A percentile compares a stretch with the other conserved stretches of the same genome.
These are phyloP conservation scores for Hanseniaspora jakobsenii DNA, from an alignment of 805 yeast species.

Conservation along the genomic window DNA sequence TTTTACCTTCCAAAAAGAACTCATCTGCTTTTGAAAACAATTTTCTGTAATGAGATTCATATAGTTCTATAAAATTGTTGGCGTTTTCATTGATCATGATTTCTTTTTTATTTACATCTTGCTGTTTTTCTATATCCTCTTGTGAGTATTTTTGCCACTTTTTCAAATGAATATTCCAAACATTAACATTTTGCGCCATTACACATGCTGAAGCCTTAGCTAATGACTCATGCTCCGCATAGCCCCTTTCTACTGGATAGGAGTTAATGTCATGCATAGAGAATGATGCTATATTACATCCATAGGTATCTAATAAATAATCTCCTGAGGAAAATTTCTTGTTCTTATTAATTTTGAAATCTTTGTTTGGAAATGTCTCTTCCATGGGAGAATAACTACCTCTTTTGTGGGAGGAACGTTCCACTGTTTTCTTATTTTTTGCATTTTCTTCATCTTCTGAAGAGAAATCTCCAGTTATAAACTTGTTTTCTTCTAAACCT, in stretches of 20 bases:
- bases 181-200: constrained; percentile 59
- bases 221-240: constrained; percentile 57
- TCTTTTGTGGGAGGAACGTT: too few species aligned
- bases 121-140: constrained; percentile 2
- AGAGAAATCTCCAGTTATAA: constrained; percentile 28
- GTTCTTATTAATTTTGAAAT: constrained; percentile 20
- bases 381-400: constrained; percentile 21
- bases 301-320: constrained; percentile 32
- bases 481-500: constrained; percentile 42
- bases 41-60: constrained; percentile 47
- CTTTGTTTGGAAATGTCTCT: constrained; percentile 21
- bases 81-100: neutral
- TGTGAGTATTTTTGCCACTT: constrained; percentile 32
- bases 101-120: neutral
- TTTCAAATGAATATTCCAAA: constrained; percentile 76
- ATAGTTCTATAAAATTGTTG: constrained; percentile 40
- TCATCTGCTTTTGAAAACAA: constrained; percentile 56
- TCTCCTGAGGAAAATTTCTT: constrained; percentile 34
- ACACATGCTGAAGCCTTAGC: constrained; percentile 70
- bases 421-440: too few species aligned
- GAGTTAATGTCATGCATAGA: constrained; percentile 78
- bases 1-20: constrained; percentile 42
- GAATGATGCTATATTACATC: constrained; percentile 63
- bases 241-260: constrained; percentile 71
- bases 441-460: constrained; percentile 16